phyloP scores from a whole-genome alignment of 306 rosid genomes.

The Styphnolobium japonicum region DNA sequence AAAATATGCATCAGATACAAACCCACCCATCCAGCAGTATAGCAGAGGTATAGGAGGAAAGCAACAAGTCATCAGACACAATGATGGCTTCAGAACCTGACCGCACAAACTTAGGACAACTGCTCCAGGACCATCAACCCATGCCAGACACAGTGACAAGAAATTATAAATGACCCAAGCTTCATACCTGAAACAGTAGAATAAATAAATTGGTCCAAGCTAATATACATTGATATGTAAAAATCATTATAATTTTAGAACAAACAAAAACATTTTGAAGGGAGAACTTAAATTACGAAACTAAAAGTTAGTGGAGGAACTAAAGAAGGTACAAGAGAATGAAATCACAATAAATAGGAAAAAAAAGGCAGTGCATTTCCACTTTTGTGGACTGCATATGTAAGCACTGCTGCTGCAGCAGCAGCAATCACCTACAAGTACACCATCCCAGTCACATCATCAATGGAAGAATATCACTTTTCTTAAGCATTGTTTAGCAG shows the following conservation, averaged over 20 bases:
- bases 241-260: constrained; percentile 5
- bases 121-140: constrained; percentile 99
- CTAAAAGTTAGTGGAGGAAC: not conserved
- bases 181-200: constrained; percentile 73
- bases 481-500: not conserved
- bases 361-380: not conserved
- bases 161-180: constrained; percentile 98
- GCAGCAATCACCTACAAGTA: not conserved
- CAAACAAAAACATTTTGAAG: constrained; percentile 17
- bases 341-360: constrained; percentile 4
- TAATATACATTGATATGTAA: not conserved
- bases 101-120: constrained; percentile 91
- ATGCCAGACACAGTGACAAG: constrained; percentile 84
- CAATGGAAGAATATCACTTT: not conserved
- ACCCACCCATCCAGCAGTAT: constrained; percentile 92
- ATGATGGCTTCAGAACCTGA: constrained; percentile 83
- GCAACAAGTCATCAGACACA: constrained; percentile 87
- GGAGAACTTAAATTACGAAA: not conserved
- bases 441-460: not conserved
- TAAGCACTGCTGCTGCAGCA: not conserved
- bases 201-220: not conserved
- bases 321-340: not conserved
- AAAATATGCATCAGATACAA: constrained; percentile 22
- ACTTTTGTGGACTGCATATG: not conserved
- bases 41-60: constrained; percentile 80